phyloP scores from a whole-genome alignment of 1,139 yeast genomes.

The Martiniozyma asiatica region DNA sequence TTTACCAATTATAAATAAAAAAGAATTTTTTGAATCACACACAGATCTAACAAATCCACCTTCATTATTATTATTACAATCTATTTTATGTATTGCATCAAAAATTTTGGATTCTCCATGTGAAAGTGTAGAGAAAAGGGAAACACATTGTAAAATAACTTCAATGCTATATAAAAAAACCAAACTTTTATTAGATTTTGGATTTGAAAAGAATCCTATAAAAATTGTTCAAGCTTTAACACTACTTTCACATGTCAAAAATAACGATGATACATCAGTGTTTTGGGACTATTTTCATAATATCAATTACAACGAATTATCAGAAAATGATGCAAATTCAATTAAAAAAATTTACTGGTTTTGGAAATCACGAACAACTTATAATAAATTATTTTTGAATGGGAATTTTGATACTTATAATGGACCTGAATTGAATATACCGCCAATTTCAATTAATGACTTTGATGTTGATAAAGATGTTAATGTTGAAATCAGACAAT shows the following conservation, averaged over 20 bases:
- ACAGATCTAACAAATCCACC: constrained; percentile 53
- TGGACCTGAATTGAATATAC: too few species aligned
- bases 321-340: constrained; percentile 26
- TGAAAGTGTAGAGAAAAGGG: constrained; percentile 8
- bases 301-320: constrained; percentile 19
- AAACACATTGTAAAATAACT: constrained; percentile 8
- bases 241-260: constrained; percentile 12
- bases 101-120: constrained; percentile 12
- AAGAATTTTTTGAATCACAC: constrained; percentile 46
- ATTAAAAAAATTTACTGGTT: constrained; percentile 7
- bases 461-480: constrained; percentile 35
- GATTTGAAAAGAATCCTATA: constrained; percentile 55
- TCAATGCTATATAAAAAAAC: constrained; percentile 64
- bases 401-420: not conserved
- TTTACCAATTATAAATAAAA: constrained; percentile 49
- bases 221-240: constrained; percentile 51
- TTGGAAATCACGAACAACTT: constrained; percentile 3
- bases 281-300: constrained; percentile 12
- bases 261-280: constrained; percentile 7
- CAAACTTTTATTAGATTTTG: constrained; percentile 62
- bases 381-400: not conserved
- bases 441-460: constrained; percentile 16
- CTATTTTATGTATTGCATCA: constrained; percentile 61
- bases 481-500: constrained; percentile 1
- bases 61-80: constrained; percentile 55